phyloP scores from a whole-genome alignment of 768 basidiomycete genomes.

The Lactarius vividus region DNA sequence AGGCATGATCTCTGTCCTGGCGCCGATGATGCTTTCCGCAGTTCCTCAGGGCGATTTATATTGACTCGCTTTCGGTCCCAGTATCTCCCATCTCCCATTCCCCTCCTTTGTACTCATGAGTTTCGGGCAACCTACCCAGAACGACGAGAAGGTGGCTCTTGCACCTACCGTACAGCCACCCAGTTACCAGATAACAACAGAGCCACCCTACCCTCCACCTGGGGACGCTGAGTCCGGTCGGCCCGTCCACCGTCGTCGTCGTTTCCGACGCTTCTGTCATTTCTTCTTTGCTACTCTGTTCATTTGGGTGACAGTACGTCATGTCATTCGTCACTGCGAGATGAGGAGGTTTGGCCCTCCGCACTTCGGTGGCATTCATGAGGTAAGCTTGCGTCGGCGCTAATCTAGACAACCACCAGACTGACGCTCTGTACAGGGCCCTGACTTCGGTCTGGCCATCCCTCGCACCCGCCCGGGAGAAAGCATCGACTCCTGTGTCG shows the following conservation, averaged over 20 bases:
- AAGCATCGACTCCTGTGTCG: conserved; percentile 11
- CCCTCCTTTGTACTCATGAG: neutral
- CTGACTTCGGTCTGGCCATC: neutral
- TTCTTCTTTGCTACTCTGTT: neutral
- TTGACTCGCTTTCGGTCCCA: neutral
- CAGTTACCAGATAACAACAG: neutral
- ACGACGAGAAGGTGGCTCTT: conserved; percentile 11
- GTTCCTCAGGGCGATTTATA: conserved; percentile 5
- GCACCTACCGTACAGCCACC: neutral
- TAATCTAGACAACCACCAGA: neutral
- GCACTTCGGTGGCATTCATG: neutral
- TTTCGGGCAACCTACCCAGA: neutral
- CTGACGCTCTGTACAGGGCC: neutral
- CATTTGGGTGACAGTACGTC: conserved; percentile 1
- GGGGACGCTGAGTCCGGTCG: neutral
- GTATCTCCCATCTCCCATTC: neutral
- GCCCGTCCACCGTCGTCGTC: neutral
- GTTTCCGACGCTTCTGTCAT: conserved; percentile 6
- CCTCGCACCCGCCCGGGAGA: neutral
- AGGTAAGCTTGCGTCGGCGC: neutral
- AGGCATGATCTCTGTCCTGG: neutral
- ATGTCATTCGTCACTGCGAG: conserved; percentile 6
- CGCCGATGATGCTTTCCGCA: conserved; percentile 10
- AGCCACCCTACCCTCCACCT: neutral
- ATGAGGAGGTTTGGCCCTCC: neutral